These are phyloP conservation scores for Prunus davidiana DNA, from an alignment of 306 rosid species.

Conservation along the genomic window DNA sequence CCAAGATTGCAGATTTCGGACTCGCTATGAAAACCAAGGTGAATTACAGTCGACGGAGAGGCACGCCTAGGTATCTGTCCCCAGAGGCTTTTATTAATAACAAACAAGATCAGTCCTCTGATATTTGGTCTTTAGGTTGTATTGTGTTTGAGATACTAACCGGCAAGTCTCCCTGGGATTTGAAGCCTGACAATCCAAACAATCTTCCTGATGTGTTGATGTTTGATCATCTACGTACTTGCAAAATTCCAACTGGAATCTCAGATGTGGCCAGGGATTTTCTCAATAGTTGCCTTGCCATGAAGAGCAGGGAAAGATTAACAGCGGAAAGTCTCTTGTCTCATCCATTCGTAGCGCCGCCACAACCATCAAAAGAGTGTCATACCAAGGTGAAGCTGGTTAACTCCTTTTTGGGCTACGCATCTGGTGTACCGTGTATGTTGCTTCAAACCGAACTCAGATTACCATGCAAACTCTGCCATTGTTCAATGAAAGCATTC, in stretches of 20 bases:
- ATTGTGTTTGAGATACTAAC: constrained; percentile 28
- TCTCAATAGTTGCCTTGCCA: constrained; percentile 27
- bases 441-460: not conserved
- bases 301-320: constrained; percentile 15
- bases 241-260: not conserved
- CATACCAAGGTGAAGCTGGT: not conserved
- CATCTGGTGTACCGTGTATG: not conserved
- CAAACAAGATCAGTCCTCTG: constrained; percentile 16
- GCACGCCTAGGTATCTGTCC: constrained; percentile 23
- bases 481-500: not conserved
- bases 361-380: not conserved
- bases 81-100: constrained; percentile 17
- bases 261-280: constrained; percentile 15
- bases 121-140: constrained; percentile 36
- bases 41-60: constrained; percentile 7
- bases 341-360: not conserved
- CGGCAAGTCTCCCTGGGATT: constrained; percentile 20
- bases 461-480: not conserved
- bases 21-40: constrained; percentile 17
- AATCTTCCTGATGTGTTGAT: not conserved
- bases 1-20: constrained; percentile 36
- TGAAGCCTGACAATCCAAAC: not conserved
- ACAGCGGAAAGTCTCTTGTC: constrained; percentile 29
- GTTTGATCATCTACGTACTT: not conserved
- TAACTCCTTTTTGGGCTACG: not conserved